Evolutionary conservation across 1,284 basidiomycete genomes (phyloP).

Genomic region (Anthracocystis setariae): DNA sequence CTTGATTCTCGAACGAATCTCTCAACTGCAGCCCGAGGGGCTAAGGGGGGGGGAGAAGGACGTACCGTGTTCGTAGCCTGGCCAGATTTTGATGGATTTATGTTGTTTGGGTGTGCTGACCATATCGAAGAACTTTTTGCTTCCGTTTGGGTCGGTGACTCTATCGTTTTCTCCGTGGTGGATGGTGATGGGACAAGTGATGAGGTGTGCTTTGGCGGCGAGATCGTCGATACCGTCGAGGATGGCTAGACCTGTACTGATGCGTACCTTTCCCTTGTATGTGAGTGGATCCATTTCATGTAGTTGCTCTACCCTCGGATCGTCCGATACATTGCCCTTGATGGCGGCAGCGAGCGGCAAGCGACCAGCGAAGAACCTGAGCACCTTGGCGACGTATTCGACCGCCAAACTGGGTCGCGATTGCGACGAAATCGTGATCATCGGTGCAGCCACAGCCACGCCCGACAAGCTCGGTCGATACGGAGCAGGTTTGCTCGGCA

Average conservation of each 20-base stretch:
- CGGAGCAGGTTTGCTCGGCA: constrained; percentile 22
- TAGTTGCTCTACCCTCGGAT: constrained; percentile 69
- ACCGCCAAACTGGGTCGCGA: constrained; percentile 68
- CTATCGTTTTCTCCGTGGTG: constrained; percentile 71
- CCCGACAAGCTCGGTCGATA: constrained; percentile 58
- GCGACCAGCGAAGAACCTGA: constrained; percentile 69
- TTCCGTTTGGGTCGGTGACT: constrained; percentile 69
- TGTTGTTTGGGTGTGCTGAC: constrained; percentile 65
- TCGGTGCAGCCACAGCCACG: constrained; percentile 69
- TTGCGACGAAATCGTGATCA: constrained; percentile 69
- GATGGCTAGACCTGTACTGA: constrained; percentile 70
- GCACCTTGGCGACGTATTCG: constrained; percentile 67
- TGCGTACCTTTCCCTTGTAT: constrained; percentile 70
- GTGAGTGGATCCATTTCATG: constrained; percentile 68
- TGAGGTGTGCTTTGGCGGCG: constrained; percentile 64
- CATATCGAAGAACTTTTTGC: constrained; percentile 68
- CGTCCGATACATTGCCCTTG: constrained; percentile 71
- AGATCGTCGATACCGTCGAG: constrained; percentile 69
- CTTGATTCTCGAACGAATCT: too few species aligned
- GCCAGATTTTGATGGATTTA: constrained; percentile 70
- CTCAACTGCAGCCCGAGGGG: too few species aligned
- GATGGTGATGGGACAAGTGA: constrained; percentile 69
- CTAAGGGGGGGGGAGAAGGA: not conserved
- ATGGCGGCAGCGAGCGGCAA: constrained; percentile 70
- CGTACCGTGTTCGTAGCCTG: constrained; percentile 70